Percentiles rank a stretch among this genome's conserved stretches.
Evolutionary conservation across 208 protist genomes (phyloP).

Genomic region (Phytomonas francai): DNA sequence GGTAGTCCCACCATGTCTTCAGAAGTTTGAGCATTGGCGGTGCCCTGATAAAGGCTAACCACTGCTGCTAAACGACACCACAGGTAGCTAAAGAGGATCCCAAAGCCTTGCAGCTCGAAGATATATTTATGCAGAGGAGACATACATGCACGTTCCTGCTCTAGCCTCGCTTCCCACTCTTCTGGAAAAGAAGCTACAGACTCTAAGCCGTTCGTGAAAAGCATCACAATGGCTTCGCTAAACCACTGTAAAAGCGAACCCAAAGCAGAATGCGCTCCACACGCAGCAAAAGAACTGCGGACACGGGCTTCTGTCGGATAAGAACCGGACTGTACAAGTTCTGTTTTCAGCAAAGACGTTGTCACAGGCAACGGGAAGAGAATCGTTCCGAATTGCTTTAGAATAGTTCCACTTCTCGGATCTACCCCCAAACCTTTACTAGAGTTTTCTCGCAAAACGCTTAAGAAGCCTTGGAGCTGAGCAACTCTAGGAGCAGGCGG

Average conservation of each 20-base stretch:
- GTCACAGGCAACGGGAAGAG: background rate
- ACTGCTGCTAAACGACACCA: conserved; percentile 33
- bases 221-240: conserved; percentile 22
- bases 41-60: background rate
- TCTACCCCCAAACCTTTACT: no score
- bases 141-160: conserved; percentile 8
- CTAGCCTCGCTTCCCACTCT: conserved; percentile 37
- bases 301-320: conserved; percentile 33
- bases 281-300: conserved; percentile 47
- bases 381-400: background rate
- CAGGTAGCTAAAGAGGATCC: conserved; percentile 51
- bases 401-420: no score
- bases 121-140: conserved; percentile 21
- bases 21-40: no score
- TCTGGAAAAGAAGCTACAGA: conserved; percentile 36
- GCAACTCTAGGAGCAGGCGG: background rate
- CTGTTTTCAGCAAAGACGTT: background rate
- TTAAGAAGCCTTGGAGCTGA: background rate
- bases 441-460: no score
- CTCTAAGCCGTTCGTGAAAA: conserved; percentile 49
- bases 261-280: conserved; percentile 43
- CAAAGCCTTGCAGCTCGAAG: conserved; percentile 73
- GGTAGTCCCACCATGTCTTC: no score
- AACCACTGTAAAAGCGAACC: conserved; percentile 60
- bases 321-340: conserved; percentile 10